These are phyloP conservation scores for Fusarium sp. DNA, from an alignment of 2,329 filamentous ascomycete genomes.

Conservation along the genomic window DNA sequence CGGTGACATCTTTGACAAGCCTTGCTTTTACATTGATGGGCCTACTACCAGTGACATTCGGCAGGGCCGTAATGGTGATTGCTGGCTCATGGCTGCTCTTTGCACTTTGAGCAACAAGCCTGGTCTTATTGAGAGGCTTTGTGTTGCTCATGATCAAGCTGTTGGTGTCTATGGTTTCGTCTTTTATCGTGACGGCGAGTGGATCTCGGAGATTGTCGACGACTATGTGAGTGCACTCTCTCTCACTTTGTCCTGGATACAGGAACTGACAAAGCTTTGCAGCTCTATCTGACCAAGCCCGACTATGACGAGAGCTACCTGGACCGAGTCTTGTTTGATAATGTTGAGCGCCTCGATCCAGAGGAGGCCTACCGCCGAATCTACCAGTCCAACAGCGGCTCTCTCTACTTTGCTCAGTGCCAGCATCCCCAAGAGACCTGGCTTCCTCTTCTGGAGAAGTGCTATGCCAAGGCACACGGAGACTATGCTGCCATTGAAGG, in stretches of 20 bases:
- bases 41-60: slow-evolving; percentile 81
- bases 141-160: slow-evolving; percentile 76
- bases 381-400: slow-evolving; percentile 79
- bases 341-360: slow-evolving; percentile 60
- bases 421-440: slow-evolving; percentile 81
- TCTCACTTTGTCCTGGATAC: neutral
- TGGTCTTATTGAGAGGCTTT: slow-evolving; percentile 77
- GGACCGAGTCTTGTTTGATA: slow-evolving; percentile 57
- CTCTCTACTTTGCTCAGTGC: slow-evolving; percentile 82
- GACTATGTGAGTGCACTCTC: slow-evolving; percentile 60
- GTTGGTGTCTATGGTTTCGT: slow-evolving; percentile 89
- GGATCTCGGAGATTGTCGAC: slow-evolving; percentile 69
- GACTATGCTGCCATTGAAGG: slow-evolving; percentile 81
- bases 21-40: slow-evolving; percentile 81
- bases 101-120: slow-evolving; percentile 80
- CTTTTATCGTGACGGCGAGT: slow-evolving; percentile 83
- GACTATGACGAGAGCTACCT: slow-evolving; percentile 70
- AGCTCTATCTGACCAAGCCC: slow-evolving; percentile 65
- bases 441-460: slow-evolving; percentile 83
- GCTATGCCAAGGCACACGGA: slow-evolving; percentile 83
- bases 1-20: slow-evolving; percentile 78
- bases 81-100: slow-evolving; percentile 86
- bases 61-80: slow-evolving; percentile 83
- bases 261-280: neutral
- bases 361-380: slow-evolving; percentile 73